Evolutionary conservation across 2,329 filamentous ascomycete genomes (phyloP).

Genomic region (Aspergillus clavatus): DNA sequence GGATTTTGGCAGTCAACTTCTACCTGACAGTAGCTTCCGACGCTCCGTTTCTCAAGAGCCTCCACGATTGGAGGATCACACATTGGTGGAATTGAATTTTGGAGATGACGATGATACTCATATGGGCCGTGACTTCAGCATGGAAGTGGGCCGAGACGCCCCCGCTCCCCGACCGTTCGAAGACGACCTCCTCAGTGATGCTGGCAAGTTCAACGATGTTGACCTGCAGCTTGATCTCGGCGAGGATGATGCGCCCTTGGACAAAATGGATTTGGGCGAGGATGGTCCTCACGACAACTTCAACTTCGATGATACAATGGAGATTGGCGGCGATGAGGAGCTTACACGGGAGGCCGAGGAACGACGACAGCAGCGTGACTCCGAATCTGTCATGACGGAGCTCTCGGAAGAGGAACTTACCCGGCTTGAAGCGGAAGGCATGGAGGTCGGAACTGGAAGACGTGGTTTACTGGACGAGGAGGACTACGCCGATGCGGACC

Average conservation of each 20-base stretch:
- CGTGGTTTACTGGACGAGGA: conserved; percentile 24
- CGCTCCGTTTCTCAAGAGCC: conserved; percentile 47
- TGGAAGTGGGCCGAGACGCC: conserved; percentile 88
- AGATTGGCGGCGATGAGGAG: conserved; percentile 49
- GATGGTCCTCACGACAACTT: conserved; percentile 49
- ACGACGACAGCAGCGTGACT: conserved; percentile 55
- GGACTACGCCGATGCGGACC: conserved; percentile 46
- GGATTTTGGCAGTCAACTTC: conserved; percentile 70
- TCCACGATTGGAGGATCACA: conserved; percentile 58
- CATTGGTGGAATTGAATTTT: conserved; percentile 70
- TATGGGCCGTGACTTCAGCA: conserved; percentile 60
- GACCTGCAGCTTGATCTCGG: conserved; percentile 46
- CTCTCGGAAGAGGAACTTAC: conserved; percentile 60
- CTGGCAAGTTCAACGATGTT: conserved; percentile 60
- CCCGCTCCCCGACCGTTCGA: conserved; percentile 60
- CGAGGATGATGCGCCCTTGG: conserved; percentile 43
- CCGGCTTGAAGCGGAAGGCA: conserved; percentile 30
- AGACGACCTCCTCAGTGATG: conserved; percentile 51
- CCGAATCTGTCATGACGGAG: conserved; percentile 66
- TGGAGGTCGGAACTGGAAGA: conserved; percentile 32
- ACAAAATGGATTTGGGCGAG: conserved; percentile 32
- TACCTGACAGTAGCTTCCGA: conserved; percentile 60
- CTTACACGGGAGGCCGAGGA: conserved; percentile 47
- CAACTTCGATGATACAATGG: conserved; percentile 56
- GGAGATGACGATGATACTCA: conserved; percentile 57